phyloP scores from a whole-genome alignment of 2,329 filamentous ascomycete genomes.

The Pyricularia sp. region DNA sequence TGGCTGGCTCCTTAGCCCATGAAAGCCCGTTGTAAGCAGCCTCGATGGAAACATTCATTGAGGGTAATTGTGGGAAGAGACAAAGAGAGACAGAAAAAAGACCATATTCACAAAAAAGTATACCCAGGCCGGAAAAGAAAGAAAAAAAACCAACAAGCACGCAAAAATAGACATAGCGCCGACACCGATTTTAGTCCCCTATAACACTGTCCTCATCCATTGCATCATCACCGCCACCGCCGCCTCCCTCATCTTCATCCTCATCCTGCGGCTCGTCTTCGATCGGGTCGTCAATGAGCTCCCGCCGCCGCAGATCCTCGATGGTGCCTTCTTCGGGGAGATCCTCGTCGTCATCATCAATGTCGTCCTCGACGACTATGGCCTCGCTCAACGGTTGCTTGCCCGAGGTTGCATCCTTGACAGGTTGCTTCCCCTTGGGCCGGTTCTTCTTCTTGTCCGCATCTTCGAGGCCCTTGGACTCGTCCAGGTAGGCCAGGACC shows the following conservation, averaged over 20 bases:
- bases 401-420: constrained; percentile 14
- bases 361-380: constrained; percentile 28
- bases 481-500: constrained; percentile 68
- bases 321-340: constrained; percentile 45
- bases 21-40: background rate
- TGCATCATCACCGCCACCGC: constrained; percentile 16
- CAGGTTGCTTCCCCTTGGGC: constrained; percentile 25
- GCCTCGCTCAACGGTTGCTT: constrained; percentile 31
- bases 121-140: background rate
- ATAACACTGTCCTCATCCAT: constrained; percentile 30
- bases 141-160: too few relatives aligned
- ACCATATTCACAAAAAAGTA: background rate
- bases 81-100: background rate
- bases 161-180: constrained; percentile 1
- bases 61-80: background rate
- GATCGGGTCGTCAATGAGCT: constrained; percentile 37
- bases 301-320: constrained; percentile 42
- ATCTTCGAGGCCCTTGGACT: constrained; percentile 32
- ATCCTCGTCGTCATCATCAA: constrained; percentile 15
- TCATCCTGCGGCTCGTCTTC: constrained; percentile 29
- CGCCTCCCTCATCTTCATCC: constrained; percentile 12
- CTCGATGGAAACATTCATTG: background rate
- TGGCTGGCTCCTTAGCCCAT: background rate
- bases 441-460: constrained; percentile 26
- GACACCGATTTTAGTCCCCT: constrained; percentile 24